Percentiles rank a stretch among this genome's conserved stretches.
These are phyloP conservation scores for Neofusicoccum cordaticola DNA, from an alignment of 2,329 filamentous ascomycete species.

Conservation along the genomic window DNA sequence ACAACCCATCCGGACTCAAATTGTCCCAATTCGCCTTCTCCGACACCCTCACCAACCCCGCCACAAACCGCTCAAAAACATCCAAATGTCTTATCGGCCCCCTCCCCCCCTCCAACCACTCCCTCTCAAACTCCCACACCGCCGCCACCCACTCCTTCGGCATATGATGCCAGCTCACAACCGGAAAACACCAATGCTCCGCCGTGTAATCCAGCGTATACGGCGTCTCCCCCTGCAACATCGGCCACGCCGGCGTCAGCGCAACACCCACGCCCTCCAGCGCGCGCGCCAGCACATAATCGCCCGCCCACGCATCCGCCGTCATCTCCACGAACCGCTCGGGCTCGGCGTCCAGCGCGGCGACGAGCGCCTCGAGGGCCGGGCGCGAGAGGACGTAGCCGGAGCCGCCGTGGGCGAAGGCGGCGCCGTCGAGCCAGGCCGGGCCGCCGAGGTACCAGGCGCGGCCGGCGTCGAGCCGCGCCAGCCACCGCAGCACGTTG, in stretches of 20 bases:
- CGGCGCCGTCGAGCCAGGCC: conserved; percentile 39
- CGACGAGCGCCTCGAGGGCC: conserved; percentile 36
- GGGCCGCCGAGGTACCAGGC: conserved; percentile 44
- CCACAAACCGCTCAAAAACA: conserved; percentile 35
- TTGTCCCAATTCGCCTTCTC: conserved; percentile 31
- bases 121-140: conserved; percentile 39
- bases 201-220: conserved; percentile 39
- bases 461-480: conserved; percentile 36
- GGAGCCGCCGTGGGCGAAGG: conserved; percentile 55
- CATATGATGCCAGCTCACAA: conserved; percentile 42
- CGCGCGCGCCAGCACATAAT: conserved; percentile 38
- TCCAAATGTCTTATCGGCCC: conserved; percentile 27
- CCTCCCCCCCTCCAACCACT: conserved; percentile 31
- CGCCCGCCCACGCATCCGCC: conserved; percentile 37
- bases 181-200: conserved; percentile 42
- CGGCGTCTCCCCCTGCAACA: conserved; percentile 46
- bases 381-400: conserved; percentile 52
- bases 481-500: conserved; percentile 41
- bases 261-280: conserved; percentile 34
- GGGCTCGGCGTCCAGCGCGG: conserved; percentile 23
- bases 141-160: conserved; percentile 35
- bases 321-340: conserved; percentile 32
- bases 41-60: conserved; percentile 26
- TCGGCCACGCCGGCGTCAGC: conserved; percentile 41
- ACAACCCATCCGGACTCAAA: conserved; percentile 25